Percentiles rank a stretch among this genome's conserved stretches.
Conservation (phyloP, 225 moss, liverwort and hornwort genomes). For the Bryoerythrophyllum caledonicum region DNA sequence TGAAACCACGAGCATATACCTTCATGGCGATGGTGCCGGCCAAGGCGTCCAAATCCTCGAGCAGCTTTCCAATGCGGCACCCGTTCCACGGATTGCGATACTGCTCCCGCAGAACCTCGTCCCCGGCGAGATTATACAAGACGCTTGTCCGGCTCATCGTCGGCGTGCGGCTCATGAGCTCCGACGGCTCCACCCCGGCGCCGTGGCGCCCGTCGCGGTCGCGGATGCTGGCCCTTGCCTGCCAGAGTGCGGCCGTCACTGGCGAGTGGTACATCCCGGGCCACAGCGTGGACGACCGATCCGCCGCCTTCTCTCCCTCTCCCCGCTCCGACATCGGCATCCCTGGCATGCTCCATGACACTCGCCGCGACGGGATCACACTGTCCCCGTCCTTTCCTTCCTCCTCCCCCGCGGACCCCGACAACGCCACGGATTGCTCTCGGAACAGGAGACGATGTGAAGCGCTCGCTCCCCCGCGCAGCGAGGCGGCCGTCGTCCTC, state of each 20-base stretch:
- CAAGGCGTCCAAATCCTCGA: conserved; percentile 94
- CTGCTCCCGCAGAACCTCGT: conserved; percentile 75
- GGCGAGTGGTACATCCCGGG: conserved; percentile 97
- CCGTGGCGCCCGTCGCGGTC: conserved; percentile 59
- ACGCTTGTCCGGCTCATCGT: conserved; percentile 76
- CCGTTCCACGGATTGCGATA: conserved; percentile 90
- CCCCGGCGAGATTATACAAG: conserved; percentile 54
- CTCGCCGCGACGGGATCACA: conserved; percentile 39
- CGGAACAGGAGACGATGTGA: not conserved
- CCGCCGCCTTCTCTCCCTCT: not conserved
- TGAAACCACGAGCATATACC: conserved; percentile 40
- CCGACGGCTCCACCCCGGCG: conserved; percentile 32
- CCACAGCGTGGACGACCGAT: conserved; percentile 67
- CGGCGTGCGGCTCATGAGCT: conserved; percentile 50
- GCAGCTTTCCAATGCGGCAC: conserved; percentile 77
- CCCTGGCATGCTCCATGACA: conserved; percentile 19
- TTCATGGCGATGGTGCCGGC: conserved; percentile 94
- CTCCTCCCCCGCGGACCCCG: not conserved
- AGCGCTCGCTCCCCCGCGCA: not conserved
- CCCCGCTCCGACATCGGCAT: not conserved
- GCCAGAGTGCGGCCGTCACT: conserved; percentile 91
- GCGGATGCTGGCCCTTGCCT: conserved; percentile 72
- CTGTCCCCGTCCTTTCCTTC: not conserved
- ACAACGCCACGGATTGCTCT: not conserved
- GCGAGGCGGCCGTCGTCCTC: not conserved